These are phyloP conservation scores for Penicillium vulpinum DNA, from an alignment of 2,329 filamentous ascomycete genomes.

Conservation along the genomic window DNA sequence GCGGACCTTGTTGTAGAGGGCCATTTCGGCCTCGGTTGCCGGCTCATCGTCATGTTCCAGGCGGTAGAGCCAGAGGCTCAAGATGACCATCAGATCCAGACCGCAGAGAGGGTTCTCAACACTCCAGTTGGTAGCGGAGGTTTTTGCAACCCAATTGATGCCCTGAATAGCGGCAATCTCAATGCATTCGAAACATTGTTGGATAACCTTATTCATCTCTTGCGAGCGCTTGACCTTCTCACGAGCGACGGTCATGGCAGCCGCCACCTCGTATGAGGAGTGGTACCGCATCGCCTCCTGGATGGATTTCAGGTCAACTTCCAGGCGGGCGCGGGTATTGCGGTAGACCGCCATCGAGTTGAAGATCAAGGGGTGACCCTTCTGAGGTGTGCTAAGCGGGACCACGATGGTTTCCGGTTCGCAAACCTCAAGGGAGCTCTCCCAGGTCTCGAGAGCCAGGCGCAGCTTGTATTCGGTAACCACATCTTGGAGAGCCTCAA, in stretches of 20 bases:
- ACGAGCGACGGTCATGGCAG: slow-evolving; percentile 90
- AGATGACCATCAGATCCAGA: slow-evolving; percentile 95
- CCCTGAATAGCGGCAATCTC: slow-evolving; percentile 93
- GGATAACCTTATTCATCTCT: slow-evolving; percentile 98
- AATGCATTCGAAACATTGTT: slow-evolving; percentile 96
- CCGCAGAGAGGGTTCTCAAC: slow-evolving; percentile 96
- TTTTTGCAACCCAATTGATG: slow-evolving; percentile 96
- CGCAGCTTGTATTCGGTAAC: slow-evolving; percentile 98
- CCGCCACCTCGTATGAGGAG: slow-evolving; percentile 93
- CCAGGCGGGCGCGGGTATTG: slow-evolving; percentile 85
- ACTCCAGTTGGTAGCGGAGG: slow-evolving; percentile 97
- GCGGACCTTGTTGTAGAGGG: slow-evolving; percentile 68
- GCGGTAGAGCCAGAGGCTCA: slow-evolving; percentile 97
- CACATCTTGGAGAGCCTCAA: slow-evolving; percentile 94
- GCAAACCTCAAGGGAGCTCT: slow-evolving; percentile 90
- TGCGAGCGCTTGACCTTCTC: slow-evolving; percentile 92
- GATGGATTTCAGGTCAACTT: slow-evolving; percentile 92
- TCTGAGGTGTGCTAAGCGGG: slow-evolving; percentile 88
- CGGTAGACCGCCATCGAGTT: slow-evolving; percentile 97
- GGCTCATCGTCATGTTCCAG: slow-evolving; percentile 98
- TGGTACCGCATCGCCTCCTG: slow-evolving; percentile 97
- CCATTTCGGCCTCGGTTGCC: slow-evolving; percentile 44
- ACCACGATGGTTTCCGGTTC: slow-evolving; percentile 88
- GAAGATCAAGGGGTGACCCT: slow-evolving; percentile 94
- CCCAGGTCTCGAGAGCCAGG: slow-evolving; percentile 96